These are phyloP conservation scores for Verticillium dahliae DNA, from an alignment of 2,329 filamentous ascomycete genomes.

Conservation along the genomic window DNA sequence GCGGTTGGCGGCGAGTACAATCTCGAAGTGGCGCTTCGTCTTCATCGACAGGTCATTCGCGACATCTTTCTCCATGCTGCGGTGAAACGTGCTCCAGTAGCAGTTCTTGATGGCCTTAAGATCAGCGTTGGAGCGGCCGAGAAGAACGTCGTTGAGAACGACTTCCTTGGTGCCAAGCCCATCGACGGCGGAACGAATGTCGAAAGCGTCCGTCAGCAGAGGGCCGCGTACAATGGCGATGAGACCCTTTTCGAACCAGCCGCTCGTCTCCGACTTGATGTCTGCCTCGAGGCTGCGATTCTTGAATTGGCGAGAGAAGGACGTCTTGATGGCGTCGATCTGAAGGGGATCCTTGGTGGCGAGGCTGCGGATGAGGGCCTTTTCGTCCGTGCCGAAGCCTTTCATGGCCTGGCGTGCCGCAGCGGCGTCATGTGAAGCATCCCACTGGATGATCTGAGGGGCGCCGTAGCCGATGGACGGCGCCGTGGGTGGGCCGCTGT, in stretches of 20 bases:
- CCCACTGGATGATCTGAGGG: slow-evolving; percentile 61
- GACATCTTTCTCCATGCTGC: slow-evolving; percentile 64
- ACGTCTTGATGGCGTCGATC: slow-evolving; percentile 58
- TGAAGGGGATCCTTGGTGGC: slow-evolving; percentile 72
- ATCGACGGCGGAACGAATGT: slow-evolving; percentile 64
- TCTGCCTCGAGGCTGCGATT: slow-evolving; percentile 65
- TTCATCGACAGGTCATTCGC: slow-evolving; percentile 76
- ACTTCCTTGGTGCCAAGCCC: slow-evolving; percentile 82
- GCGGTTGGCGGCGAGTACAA: slow-evolving; percentile 68
- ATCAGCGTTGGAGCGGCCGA: slow-evolving; percentile 80
- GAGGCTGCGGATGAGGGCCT: slow-evolving; percentile 63
- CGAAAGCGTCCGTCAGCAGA: slow-evolving; percentile 66
- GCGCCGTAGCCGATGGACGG: slow-evolving; percentile 71
- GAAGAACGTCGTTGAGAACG: slow-evolving; percentile 78
- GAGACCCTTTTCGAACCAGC: slow-evolving; percentile 69
- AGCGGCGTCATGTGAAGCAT: slow-evolving; percentile 63
- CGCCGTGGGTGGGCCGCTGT: slow-evolving; percentile 46
- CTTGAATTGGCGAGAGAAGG: slow-evolving; percentile 58
- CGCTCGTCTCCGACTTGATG: slow-evolving; percentile 68
- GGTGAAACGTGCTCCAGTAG: slow-evolving; percentile 63
- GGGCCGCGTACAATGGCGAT: slow-evolving; percentile 74
- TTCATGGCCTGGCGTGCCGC: slow-evolving; percentile 80
- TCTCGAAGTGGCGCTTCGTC: slow-evolving; percentile 78
- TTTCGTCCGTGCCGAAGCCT: slow-evolving; percentile 86
- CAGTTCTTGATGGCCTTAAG: slow-evolving; percentile 76